Base-by-base conservation (phyloP, 2,329 filamentous ascomycete species). In the Colletotrichum sidae region DNA sequence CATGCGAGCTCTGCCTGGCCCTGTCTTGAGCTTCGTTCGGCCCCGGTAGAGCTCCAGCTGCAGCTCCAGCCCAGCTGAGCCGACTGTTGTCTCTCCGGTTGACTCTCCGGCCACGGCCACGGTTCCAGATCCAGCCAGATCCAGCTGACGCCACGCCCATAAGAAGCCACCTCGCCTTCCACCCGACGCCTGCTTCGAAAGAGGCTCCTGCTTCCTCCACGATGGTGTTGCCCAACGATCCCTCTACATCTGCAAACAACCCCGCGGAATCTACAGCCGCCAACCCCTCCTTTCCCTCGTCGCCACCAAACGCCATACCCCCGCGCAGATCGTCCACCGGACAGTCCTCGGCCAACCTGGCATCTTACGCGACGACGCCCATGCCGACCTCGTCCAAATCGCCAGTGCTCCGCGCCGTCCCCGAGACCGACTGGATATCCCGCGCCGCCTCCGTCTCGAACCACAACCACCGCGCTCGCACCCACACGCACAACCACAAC, bases 261-360 rank as follows among this genome's bases (percentile, higher is more conserved):
- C 17, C 51, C 25, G 25, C 55, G 13, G 37, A 45, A 13, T 15
- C 39, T 55, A 55, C 67, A 69, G 49, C 55, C 38, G 15, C 55
- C 35, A 35, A 69, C 50, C 61, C 44, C 56, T 54, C 67, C 41
- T 70, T 73, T 44, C 68, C 74, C 67, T 75, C 76, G 66, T 76
- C 74, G 45, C 76, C 77, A 9, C 89, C 90, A 58, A 89, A 87
- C 75, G 83, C 84, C 42, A 93, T 94, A 60, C 91, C 92, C 17
- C 89, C 90, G 3, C 86, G 92, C 68, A 93, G 89, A 50, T 93
- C 91, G 60, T 92, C 90, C 1, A 88, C 86, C 61, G 55, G 51
- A 67, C 65, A 59, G 34, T 37, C 60, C 34, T 44, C 45, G 69
- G 41, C 46, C 34, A 42, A 56, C 12, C 39, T 55, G 17, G 33